Conservation (phyloP, 164 flowering plant species). For the Berberis vulgaris region DNA sequence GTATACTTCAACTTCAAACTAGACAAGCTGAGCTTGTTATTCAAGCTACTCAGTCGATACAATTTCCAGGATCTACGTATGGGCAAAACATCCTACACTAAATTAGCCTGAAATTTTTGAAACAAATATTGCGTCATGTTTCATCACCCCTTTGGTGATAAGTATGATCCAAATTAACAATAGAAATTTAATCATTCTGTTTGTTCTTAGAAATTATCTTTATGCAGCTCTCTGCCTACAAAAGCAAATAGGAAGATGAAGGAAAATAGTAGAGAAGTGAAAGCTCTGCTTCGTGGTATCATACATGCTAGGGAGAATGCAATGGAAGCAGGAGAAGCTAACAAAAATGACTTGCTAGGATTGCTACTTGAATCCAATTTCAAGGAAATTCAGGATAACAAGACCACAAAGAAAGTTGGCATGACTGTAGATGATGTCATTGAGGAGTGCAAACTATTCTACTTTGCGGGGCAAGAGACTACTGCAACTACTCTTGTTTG, state of each 20-base stretch:
- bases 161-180: too few species aligned
- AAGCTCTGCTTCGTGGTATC: slow-evolving; percentile 7
- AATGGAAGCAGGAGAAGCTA: neutral
- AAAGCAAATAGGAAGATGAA: slow-evolving; percentile 11
- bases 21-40: slow-evolving; percentile 17
- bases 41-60: neutral
- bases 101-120: too few species aligned
- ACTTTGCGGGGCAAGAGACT: too few species aligned
- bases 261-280: neutral
- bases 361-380: slow-evolving; percentile 3
- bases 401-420: slow-evolving; percentile 8
- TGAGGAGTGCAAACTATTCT: too few species aligned
- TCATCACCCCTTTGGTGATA: neutral
- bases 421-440: neutral
- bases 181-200: neutral
- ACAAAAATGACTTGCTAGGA: slow-evolving; percentile 14
- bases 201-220: neutral
- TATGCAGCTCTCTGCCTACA: slow-evolving; percentile 20
- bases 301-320: slow-evolving; percentile 14
- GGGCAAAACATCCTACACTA: neutral
- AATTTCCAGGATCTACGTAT: slow-evolving; percentile 15
- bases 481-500: too few species aligned
- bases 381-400: too few species aligned
- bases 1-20: slow-evolving; percentile 25
- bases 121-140: neutral